Evolutionary conservation across 805 yeast species (phyloP).

Genomic region (Pichia cabralensis): DNA sequence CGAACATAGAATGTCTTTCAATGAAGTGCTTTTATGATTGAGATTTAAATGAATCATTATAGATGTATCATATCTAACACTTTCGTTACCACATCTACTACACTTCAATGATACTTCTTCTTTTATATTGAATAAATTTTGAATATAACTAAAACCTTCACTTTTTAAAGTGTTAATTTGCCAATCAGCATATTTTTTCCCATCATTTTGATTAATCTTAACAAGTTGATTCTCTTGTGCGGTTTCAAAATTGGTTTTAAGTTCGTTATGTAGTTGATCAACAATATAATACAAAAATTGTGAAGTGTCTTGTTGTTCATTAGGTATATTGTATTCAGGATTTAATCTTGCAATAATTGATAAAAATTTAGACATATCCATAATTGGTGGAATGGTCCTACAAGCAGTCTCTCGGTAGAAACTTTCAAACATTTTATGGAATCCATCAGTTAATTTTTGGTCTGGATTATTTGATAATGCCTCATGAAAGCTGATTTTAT

Average conservation of each 20-base stretch:
- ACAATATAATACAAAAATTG: slow-evolving; percentile 60
- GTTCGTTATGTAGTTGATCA: slow-evolving; percentile 61
- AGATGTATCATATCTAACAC: slow-evolving; percentile 39
- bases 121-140: slow-evolving; percentile 63
- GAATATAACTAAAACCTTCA: slow-evolving; percentile 62
- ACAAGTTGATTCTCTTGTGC: slow-evolving; percentile 1
- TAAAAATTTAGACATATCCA: slow-evolving; percentile 53
- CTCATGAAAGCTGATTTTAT: slow-evolving; percentile 15
- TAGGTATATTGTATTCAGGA: slow-evolving; percentile 61
- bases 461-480: slow-evolving; percentile 4
- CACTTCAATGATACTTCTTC: slow-evolving; percentile 56
- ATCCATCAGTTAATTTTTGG: slow-evolving; percentile 32
- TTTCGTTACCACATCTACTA: slow-evolving; percentile 51
- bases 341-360: slow-evolving; percentile 38
- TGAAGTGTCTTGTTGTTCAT: slow-evolving; percentile 76
- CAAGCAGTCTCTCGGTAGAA: slow-evolving; percentile 28
- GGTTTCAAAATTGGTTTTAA: slow-evolving; percentile 19
- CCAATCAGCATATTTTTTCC: slow-evolving; percentile 52
- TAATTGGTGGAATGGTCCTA: slow-evolving; percentile 46
- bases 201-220: slow-evolving; percentile 17
- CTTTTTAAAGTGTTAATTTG: slow-evolving; percentile 36
- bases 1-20: slow-evolving; percentile 55
- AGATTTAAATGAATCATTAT: slow-evolving; percentile 24
- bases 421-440: slow-evolving; percentile 44
- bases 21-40: slow-evolving; percentile 15